Conservation (phyloP, 1,284 basidiomycete species). For the Retiboletus flavoniger region DNA sequence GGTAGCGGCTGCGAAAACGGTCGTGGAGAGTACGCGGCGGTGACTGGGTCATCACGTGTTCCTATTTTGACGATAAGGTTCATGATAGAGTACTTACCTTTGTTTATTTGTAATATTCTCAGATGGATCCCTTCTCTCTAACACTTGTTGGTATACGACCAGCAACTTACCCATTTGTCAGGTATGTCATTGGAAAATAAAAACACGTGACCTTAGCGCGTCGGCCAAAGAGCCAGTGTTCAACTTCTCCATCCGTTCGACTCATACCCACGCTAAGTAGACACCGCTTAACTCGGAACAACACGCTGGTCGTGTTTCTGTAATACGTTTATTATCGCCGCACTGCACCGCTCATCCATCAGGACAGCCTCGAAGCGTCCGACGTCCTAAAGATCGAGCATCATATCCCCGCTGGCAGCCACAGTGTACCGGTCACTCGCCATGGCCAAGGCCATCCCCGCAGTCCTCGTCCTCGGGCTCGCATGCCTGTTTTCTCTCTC, state of each 20-base stretch:
- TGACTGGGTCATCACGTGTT: neutral
- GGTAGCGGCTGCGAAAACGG: slow-evolving; percentile 24
- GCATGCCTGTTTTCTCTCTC: slow-evolving; percentile 12
- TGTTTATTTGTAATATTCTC: neutral
- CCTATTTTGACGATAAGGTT: neutral
- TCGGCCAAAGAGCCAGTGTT: neutral
- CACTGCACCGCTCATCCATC: neutral
- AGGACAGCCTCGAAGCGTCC: neutral
- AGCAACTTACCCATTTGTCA: too few relatives aligned
- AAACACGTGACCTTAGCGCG: slow-evolving; percentile 19
- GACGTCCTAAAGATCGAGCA: neutral
- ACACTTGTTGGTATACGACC: neutral
- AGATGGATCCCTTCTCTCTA: neutral
- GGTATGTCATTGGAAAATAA: slow-evolving; percentile 10
- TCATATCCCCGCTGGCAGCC: neutral
- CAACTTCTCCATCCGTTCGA: neutral
- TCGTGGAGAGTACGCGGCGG: slow-evolving; percentile 11
- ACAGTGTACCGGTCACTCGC: neutral
- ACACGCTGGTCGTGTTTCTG: slow-evolving; percentile 50
- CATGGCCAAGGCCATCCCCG: slow-evolving; percentile 7
- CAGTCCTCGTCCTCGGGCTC: slow-evolving; percentile 6
- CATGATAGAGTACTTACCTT: neutral
- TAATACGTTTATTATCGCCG: neutral
- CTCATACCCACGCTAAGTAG: neutral
- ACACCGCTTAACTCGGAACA: slow-evolving; percentile 33